Base-by-base conservation (phyloP, 2,329 filamentous ascomycete species). In the Pseudodiploospora longispora region DNA sequence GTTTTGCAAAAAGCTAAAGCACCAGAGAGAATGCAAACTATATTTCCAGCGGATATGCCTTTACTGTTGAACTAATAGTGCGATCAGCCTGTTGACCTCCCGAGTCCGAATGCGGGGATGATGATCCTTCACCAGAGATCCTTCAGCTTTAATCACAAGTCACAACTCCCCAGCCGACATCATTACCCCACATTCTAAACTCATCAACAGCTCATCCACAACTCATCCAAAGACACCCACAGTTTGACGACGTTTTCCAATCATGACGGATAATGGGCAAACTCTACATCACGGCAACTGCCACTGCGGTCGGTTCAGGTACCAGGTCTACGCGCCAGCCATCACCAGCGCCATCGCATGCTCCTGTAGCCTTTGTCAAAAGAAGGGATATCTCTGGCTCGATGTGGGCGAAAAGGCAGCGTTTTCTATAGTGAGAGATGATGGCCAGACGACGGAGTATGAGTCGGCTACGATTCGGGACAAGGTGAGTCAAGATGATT, bases 371-470 rank as follows among this genome's bases (percentile, higher is more conserved):
- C 50, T 56, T n/a, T 62, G 59, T 36, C 12, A 6, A 1, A 61
- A 58, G 43, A 57, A 59, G 19, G 59, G 57, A 3, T 55, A 57
- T 31, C 47, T 59, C 3, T 62, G 59, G 58, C 33, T 55, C n/a
- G 32, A 37, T 2, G 41, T 49, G 1, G 30, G 41, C 9, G 35
- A 38, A 7, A 44, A 40, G 4, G 40, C 37, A 10, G 38, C 33
- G 3, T 42, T 57, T 19, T 28, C 27, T n/a, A 38, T 46, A 6
- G 40, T 42, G 40, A 47, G 39, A 34, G 50, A 49, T 35, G 54
- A 31, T 12, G 50, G 47, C 8, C 41, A 10, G 1, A 30, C 45
- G 44, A 47, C 10, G 3, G 42, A 49, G 2, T 50, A 35, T 9
- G 12, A 33, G 5, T 32, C 43, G 10, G 36, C 37, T 5, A 38